Evolutionary conservation across 805 yeast genomes (phyloP), one percentile per base, ranked within the genome.

Genomic region (Sungouiozyma intestinalis): DNA sequence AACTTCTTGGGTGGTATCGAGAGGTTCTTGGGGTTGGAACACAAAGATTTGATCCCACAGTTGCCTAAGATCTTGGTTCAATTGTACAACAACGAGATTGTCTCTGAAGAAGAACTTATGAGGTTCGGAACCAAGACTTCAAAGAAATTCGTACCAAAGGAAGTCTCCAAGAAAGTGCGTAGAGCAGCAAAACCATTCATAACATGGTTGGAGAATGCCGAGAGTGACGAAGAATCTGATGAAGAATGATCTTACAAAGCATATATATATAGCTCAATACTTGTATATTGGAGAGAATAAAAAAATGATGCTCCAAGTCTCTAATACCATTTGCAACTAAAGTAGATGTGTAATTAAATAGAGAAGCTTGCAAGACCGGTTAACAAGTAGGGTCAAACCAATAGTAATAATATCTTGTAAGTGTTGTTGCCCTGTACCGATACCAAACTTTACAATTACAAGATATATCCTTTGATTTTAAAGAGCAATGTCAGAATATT

Each of bases 1-100:
- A 85, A 95, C 9, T 77, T 92, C 53, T 72, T 92, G 46, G 98
- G 99, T 55, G 99, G 98, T 49, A 72, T 92, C 52, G 99, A 92
- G 71, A 81, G 97, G 62, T 77, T 85, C 60, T 68, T 90, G 50
- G 97, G 97, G 46, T 65, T 84, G 45, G 84, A 80, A 57, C 78
- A 84, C 54, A 84, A 82, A 35, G 77, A 72, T 29, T 71, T 87
- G 53, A 77, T 86, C 55, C 73, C 81, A 43, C 55, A 67, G 40
- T 74, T 90, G 42, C 92, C 97, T 50, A 86, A 85, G 64, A 78
- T 92, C 48, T 71, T 92, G 55, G 76, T 85, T 66, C 72, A 76
- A 57, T 67, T 86, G 39, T 92, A 92, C 67, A 86, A 88, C 58
- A 71, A 76, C 51, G 98, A 92, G 52, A 66, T 92, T 45, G 68